phyloP scores from a whole-genome alignment of 2,329 filamentous ascomycete species.

The Tolypocladium album region DNA sequence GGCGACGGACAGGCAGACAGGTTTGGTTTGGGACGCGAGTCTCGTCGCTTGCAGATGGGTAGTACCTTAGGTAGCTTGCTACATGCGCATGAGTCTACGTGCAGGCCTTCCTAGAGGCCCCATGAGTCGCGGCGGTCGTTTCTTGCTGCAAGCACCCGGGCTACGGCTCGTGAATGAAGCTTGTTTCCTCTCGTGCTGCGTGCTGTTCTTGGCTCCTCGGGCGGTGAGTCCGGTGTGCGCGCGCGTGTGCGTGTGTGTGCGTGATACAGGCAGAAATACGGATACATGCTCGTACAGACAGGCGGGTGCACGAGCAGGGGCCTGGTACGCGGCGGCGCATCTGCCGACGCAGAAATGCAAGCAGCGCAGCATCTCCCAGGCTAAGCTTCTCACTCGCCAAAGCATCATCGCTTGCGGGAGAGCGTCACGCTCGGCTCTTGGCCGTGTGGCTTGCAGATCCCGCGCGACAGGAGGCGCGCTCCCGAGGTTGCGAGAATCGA shows the following conservation, averaged over 20 bases:
- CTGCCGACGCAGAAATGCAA: background rate
- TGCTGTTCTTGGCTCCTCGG: background rate
- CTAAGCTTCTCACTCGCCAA: background rate
- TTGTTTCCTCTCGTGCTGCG: background rate
- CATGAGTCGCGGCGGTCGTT: background rate
- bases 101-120: background rate
- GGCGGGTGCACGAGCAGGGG: background rate
- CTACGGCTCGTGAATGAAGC: background rate
- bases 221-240: background rate
- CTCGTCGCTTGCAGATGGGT: background rate
- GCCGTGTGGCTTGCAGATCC: background rate
- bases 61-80: too few species aligned
- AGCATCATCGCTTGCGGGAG: background rate
- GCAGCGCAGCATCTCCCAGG: background rate
- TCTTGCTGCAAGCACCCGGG: background rate
- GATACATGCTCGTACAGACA: background rate
- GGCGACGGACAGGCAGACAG: background rate
- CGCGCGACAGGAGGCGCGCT: background rate
- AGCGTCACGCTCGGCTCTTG: background rate
- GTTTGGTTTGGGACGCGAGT: background rate
- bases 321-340: background rate
- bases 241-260: background rate
- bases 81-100: background rate
- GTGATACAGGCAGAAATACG: background rate
- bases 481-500: background rate